These are phyloP conservation scores for Jatropha curcas DNA, from an alignment of 345 rosid species.

Conservation along the genomic window DNA sequence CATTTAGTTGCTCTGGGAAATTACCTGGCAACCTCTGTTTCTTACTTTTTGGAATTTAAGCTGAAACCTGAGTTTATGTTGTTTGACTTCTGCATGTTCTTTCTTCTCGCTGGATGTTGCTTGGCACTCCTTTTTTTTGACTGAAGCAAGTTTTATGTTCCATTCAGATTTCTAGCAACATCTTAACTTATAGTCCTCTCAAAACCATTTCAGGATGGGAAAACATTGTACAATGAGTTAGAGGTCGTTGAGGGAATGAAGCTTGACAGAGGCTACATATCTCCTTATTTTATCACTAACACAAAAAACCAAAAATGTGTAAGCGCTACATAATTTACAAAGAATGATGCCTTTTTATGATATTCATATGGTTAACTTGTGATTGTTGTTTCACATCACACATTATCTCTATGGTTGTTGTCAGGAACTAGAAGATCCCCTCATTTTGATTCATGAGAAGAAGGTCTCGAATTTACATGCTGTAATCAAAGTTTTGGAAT, in stretches of 20 bases:
- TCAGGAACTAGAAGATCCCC: constrained; percentile 95
- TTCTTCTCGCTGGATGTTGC: not conserved
- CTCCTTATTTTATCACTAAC: constrained; percentile 92
- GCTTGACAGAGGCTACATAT: constrained; percentile 91
- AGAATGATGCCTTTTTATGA: not conserved
- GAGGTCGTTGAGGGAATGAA: constrained; percentile 99
- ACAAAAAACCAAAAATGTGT: constrained; percentile 92
- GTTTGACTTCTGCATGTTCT: not conserved
- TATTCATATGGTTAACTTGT: not conserved
- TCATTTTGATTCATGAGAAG: constrained; percentile 89
- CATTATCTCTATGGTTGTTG: not conserved
- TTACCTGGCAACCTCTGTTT: not conserved
- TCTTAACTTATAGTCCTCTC: constrained; percentile 6
- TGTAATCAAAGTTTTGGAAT: constrained; percentile 76
- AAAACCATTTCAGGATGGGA: constrained; percentile 65
- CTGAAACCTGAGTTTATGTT: not conserved
- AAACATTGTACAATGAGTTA: constrained; percentile 77
- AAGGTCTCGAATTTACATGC: constrained; percentile 76
- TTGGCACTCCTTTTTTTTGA: not conserved
- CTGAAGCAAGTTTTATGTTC: not conserved
- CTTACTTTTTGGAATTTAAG: not conserved
- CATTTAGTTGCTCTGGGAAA: not conserved
- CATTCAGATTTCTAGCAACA: constrained; percentile 9
- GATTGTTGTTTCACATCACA: not conserved
- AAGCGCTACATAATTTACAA: constrained; percentile 23